Conservation (phyloP, 306 rosid species). For the Aeschynomene evenia region DNA sequence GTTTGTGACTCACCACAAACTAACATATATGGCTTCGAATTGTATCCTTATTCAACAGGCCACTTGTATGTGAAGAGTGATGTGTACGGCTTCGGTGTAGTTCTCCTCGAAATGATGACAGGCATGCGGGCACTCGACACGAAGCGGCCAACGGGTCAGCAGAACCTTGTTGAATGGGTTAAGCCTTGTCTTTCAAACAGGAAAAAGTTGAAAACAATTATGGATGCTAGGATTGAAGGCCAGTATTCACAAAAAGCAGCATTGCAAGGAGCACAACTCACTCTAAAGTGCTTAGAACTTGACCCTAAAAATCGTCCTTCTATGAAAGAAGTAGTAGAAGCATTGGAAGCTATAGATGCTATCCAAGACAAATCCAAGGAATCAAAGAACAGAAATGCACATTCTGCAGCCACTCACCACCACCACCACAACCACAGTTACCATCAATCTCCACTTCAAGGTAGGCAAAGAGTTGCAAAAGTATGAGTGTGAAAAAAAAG, state of each 20-base stretch:
- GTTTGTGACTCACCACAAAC: not conserved
- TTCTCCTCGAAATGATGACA: conserved; percentile 69
- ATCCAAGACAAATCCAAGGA: conserved; percentile 42
- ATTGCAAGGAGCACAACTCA: conserved; percentile 47
- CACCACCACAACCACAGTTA: not conserved
- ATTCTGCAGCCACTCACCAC: not conserved
- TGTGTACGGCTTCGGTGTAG: conserved; percentile 90
- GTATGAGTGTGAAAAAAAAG: no score
- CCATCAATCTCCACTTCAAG: not conserved
- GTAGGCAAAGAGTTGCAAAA: conserved; percentile 20
- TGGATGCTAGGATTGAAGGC: conserved; percentile 69
- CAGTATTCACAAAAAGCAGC: conserved; percentile 73
- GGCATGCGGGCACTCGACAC: conserved; percentile 62
- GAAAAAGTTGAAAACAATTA: conserved; percentile 50
- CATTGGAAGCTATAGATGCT: conserved; percentile 56
- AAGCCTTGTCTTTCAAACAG: conserved; percentile 52
- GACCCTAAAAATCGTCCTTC: conserved; percentile 75
- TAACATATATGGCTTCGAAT: conserved; percentile 17
- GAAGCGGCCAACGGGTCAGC: conserved; percentile 55
- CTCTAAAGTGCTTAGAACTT: conserved; percentile 56
- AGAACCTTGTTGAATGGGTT: conserved; percentile 64
- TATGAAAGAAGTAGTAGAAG: conserved; percentile 71
- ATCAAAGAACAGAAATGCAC: conserved; percentile 20
- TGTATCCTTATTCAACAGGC: conserved; percentile 50
- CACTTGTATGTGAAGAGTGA: conserved; percentile 92